Conservation (phyloP, 768 basidiomycete genomes). For the Lactarius sanguifluus region DNA sequence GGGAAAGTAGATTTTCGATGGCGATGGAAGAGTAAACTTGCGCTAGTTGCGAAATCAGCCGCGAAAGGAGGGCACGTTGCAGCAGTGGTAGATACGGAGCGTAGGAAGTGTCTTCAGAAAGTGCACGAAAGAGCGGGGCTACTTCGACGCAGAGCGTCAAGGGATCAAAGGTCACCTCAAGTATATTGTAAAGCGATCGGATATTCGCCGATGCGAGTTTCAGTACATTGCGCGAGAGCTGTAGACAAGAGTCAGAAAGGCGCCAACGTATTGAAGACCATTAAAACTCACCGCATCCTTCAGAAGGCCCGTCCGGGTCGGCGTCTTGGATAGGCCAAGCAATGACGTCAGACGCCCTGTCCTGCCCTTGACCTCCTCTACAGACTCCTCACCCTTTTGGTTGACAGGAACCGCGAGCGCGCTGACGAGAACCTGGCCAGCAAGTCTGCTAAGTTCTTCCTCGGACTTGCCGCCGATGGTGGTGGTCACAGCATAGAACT, state of each 20-base stretch:
- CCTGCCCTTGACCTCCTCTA: conserved; percentile 59
- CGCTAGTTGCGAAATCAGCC: conserved; percentile 85
- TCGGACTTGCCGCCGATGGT: conserved; percentile 70
- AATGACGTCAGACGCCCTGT: conserved; percentile 79
- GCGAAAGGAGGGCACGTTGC: conserved; percentile 86
- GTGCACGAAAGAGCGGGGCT: conserved; percentile 69
- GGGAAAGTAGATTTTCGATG: conserved; percentile 69
- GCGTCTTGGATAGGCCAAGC: conserved; percentile 78
- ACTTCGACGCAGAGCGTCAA: conserved; percentile 77
- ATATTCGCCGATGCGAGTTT: conserved; percentile 72
- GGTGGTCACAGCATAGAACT: conserved; percentile 73
- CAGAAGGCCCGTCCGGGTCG: conserved; percentile 83
- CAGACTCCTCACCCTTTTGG: conserved; percentile 49
- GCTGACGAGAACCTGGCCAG: conserved; percentile 88
- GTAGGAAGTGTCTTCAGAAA: conserved; percentile 59
- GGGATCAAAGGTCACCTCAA: conserved; percentile 93
- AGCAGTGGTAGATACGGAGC: conserved; percentile 86
- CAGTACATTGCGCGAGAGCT: conserved; percentile 83
- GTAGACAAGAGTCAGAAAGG: conserved; percentile 18
- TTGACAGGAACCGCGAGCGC: conserved; percentile 92
- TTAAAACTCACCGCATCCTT: conserved; percentile 72
- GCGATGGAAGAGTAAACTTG: conserved; percentile 90
- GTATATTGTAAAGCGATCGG: conserved; percentile 78
- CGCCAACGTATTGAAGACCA: background rate
- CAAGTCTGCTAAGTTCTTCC: conserved; percentile 78